A percentile compares a stretch with the other conserved stretches of the same genome.
phyloP scores from a whole-genome alignment of 2,329 filamentous ascomycete genomes.

The Laburnicola sp. region DNA sequence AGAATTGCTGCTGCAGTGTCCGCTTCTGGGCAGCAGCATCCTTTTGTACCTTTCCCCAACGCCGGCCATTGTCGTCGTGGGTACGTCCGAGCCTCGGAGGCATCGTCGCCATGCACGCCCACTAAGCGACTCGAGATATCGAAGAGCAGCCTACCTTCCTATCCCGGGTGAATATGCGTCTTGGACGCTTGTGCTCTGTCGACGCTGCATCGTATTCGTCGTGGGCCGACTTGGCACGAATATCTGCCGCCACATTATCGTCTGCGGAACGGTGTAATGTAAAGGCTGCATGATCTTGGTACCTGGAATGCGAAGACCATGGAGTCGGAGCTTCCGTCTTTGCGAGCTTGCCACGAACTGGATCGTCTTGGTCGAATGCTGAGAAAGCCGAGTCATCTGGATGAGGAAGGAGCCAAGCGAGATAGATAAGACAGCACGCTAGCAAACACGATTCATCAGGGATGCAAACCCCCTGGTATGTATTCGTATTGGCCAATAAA shows the following conservation, averaged over 20 bases:
- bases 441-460: background rate
- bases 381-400: background rate
- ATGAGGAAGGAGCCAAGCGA: constrained; percentile 13
- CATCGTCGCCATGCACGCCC: constrained; percentile 15
- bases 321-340: background rate
- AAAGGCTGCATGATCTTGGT: background rate
- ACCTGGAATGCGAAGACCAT: background rate
- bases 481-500: too few species aligned
- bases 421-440: background rate
- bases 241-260: constrained; percentile 1
- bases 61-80: background rate
- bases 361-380: constrained; percentile 4
- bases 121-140: constrained; percentile 14
- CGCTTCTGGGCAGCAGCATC: background rate
- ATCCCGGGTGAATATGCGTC: constrained; percentile 26
- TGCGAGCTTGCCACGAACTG: background rate
- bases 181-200: constrained; percentile 4
- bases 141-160: constrained; percentile 36
- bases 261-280: background rate
- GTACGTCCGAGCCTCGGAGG: background rate
- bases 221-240: background rate
- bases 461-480: too few species aligned
- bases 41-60: background rate
- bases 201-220: background rate
- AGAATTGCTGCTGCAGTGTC: background rate